A percentile compares a stretch with the other conserved stretches of the same genome.
These are phyloP conservation scores for Ophiostoma angusticollis DNA, from an alignment of 2,329 filamentous ascomycete species.

Conservation along the genomic window DNA sequence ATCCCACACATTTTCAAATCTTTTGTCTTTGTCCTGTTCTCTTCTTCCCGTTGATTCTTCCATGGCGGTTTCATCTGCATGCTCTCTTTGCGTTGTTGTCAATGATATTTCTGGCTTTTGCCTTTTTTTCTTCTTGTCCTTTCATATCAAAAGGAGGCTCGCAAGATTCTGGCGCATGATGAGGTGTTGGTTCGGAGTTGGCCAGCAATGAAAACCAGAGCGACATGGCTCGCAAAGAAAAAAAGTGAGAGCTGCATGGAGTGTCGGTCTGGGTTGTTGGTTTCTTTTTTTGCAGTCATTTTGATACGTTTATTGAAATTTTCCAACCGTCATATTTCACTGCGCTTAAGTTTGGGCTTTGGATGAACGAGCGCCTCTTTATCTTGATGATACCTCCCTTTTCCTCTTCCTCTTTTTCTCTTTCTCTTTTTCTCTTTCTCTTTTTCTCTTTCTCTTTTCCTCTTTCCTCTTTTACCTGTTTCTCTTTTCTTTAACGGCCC, in stretches of 20 bases:
- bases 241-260: too few relatives aligned
- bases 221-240: too few relatives aligned
- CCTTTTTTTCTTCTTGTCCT: background rate
- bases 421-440: background rate
- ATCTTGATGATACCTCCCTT: too few relatives aligned
- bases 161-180: too few relatives aligned
- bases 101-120: background rate
- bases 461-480: background rate
- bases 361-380: too few relatives aligned
- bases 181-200: too few relatives aligned
- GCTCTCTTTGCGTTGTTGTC: slow-evolving; percentile 1
- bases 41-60: slow-evolving; percentile 1
- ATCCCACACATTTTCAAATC: background rate
- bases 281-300: slow-evolving; percentile 1
- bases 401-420: background rate
- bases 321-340: too few relatives aligned
- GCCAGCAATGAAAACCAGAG: too few relatives aligned
- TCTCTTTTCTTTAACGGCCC: background rate
- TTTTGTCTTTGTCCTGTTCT: background rate
- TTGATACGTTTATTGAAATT: too few relatives aligned
- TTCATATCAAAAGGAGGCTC: too few relatives aligned
- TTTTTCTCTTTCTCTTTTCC: background rate
- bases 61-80: background rate
- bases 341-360: too few relatives aligned
- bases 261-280: too few relatives aligned